phyloP scores from a whole-genome alignment of 768 basidiomycete species.

The Mycena alexandri region DNA sequence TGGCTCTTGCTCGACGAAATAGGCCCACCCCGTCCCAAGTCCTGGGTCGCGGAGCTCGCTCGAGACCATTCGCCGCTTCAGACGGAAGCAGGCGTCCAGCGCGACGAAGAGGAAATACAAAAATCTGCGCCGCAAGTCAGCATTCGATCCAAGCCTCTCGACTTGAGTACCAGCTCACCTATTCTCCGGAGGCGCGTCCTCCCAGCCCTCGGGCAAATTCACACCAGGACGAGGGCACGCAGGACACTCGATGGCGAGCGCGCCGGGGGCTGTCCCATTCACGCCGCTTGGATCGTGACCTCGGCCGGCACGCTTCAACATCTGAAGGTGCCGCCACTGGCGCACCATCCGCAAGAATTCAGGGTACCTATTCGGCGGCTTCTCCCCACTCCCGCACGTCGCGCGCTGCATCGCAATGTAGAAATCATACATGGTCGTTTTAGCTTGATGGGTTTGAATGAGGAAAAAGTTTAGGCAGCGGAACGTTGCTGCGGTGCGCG shows the following conservation, averaged over 20 bases:
- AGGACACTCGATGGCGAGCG: slow-evolving; percentile 42
- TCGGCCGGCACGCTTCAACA: slow-evolving; percentile 42
- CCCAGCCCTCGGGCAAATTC: slow-evolving; percentile 42
- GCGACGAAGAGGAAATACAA: no score
- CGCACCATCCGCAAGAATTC: slow-evolving; percentile 34
- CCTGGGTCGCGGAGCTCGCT: slow-evolving; percentile 5
- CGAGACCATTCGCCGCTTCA: slow-evolving; percentile 11
- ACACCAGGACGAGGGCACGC: slow-evolving; percentile 45
- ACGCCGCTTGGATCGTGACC: slow-evolving; percentile 41
- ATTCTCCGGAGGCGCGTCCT: slow-evolving; percentile 22
- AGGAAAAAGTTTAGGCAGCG: slow-evolving; percentile 20
- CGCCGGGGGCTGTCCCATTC: slow-evolving; percentile 39
- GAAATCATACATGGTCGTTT: slow-evolving; percentile 38
- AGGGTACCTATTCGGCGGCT: slow-evolving; percentile 32
- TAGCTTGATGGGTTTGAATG: slow-evolving; percentile 31
- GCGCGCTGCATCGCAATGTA: slow-evolving; percentile 29
- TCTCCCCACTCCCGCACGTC: slow-evolving; percentile 37
- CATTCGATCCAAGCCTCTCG: no score
- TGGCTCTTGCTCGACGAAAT: neutral
- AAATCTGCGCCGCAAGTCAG: no score
- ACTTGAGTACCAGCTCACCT: no score
- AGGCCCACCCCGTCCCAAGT: slow-evolving; percentile 5
- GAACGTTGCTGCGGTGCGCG: slow-evolving; percentile 36
- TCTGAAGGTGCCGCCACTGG: slow-evolving; percentile 41
- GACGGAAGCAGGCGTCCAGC: slow-evolving; percentile 10